phyloP scores from a whole-genome alignment of 331 rosid species.

The Saraca asoca region DNA sequence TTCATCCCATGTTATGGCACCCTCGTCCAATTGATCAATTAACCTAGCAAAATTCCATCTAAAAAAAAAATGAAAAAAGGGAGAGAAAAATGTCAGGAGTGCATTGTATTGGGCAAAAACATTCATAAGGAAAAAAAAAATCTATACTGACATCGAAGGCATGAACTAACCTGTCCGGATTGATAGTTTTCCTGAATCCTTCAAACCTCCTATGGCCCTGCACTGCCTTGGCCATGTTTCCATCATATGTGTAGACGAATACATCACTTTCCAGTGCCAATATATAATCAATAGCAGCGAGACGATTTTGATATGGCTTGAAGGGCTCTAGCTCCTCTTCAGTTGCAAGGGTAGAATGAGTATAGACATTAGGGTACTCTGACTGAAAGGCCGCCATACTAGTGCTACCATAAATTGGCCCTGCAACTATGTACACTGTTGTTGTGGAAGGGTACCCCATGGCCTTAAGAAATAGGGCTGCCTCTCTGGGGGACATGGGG shows the following conservation, averaged over 20 bases:
- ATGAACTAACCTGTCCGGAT: conserved; percentile 80
- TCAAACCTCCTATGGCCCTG: conserved; percentile 94
- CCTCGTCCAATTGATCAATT: conserved; percentile 65
- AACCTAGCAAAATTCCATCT: conserved; percentile 74
- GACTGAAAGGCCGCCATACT: conserved; percentile 68
- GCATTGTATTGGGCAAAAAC: not conserved
- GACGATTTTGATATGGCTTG: conserved; percentile 80
- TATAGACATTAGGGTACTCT: conserved; percentile 74
- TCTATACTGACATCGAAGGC: not conserved
- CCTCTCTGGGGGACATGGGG: conserved; percentile 96
- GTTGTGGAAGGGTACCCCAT: conserved; percentile 95
- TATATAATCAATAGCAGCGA: conserved; percentile 90
- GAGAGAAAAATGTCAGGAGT: not conserved
- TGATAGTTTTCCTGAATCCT: conserved; percentile 86
- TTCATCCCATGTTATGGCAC: conserved; percentile 60
- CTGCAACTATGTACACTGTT: conserved; percentile 94
- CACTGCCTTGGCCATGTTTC: conserved; percentile 98
- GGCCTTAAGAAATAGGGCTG: conserved; percentile 90
- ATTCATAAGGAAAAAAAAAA: not conserved
- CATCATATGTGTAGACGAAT: conserved; percentile 94
- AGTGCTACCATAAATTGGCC: conserved; percentile 80
- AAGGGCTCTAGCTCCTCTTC: conserved; percentile 79
- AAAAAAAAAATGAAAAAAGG: too few species aligned
- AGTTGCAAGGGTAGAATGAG: conserved; percentile 87
- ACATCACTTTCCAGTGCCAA: conserved; percentile 91